These are phyloP conservation scores for Dactylellina haptotyla DNA, from an alignment of 2,329 filamentous ascomycete genomes.

Conservation along the genomic window DNA sequence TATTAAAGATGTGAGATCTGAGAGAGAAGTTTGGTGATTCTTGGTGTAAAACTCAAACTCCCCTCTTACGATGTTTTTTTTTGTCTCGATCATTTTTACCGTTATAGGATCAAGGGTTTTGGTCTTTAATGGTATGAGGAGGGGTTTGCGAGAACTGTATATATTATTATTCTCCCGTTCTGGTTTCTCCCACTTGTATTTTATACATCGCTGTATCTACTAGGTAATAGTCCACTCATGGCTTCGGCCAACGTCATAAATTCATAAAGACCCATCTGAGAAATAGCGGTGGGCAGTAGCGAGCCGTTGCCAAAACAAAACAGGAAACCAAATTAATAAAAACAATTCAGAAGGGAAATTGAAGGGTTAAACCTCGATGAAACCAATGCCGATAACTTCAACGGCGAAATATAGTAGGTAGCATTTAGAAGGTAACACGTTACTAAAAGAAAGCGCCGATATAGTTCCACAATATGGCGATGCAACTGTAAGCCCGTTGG, in stretches of 20 bases:
- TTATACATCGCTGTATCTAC: constrained; percentile 41
- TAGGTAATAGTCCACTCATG: constrained; percentile 50
- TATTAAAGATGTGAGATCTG: background rate
- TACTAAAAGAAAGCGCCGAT: background rate
- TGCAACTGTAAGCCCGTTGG: background rate
- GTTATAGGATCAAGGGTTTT: background rate
- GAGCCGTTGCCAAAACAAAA: background rate
- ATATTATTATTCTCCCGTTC: constrained; percentile 41
- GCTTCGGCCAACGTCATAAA: constrained; percentile 14
- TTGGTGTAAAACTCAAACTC: constrained; percentile 24
- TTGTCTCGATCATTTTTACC: background rate
- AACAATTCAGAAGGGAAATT: background rate
- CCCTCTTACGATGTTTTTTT: constrained; percentile 31
- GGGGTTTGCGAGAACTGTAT: constrained; percentile 31
- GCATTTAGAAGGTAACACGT: background rate
- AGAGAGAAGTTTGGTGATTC: background rate
- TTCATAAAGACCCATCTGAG: background rate
- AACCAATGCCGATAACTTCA: too few relatives aligned
- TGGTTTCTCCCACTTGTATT: background rate
- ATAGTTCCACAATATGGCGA: too few relatives aligned
- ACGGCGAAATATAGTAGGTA: too few relatives aligned
- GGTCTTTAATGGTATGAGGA: background rate
- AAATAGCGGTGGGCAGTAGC: background rate
- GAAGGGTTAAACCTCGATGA: too few relatives aligned
- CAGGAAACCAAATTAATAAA: background rate